Conservation (phyloP, 108 stramenopile genomes). For the Licmophora abbreviata region DNA sequence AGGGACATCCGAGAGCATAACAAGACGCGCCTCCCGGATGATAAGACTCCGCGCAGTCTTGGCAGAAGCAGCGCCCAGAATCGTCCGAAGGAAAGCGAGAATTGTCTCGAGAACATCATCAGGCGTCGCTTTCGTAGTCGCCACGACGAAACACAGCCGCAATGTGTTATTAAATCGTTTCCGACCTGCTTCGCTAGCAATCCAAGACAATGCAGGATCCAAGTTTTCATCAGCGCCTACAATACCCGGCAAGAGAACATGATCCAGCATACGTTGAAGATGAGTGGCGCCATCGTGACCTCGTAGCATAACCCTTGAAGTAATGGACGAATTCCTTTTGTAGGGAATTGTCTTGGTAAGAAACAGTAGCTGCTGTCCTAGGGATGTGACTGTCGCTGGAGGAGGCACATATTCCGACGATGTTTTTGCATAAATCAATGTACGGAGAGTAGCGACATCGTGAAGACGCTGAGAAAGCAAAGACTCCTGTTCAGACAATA, state of each 20-base stretch:
- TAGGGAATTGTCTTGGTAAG: constrained; percentile 37
- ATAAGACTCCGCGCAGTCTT: too few relatives aligned
- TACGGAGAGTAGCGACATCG: constrained; percentile 42
- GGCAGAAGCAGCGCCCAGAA: too few relatives aligned
- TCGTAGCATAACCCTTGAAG: not conserved
- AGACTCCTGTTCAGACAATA: constrained; percentile 23
- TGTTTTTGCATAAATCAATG: constrained; percentile 30
- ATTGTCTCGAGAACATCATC: not conserved
- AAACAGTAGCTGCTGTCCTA: constrained; percentile 52
- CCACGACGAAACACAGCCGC: constrained; percentile 19
- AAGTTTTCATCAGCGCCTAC: constrained; percentile 25
- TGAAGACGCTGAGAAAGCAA: constrained; percentile 39
- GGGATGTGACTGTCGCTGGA: constrained; percentile 48
- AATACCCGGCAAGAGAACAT: constrained; percentile 55
- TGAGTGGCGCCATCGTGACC: constrained; percentile 20
- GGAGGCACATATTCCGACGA: constrained; percentile 55
- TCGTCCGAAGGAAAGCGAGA: not conserved
- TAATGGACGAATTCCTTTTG: constrained; percentile 3
- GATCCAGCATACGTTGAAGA: constrained; percentile 32
- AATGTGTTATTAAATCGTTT: constrained; percentile 24
- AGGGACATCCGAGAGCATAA: too few relatives aligned
- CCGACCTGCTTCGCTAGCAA: constrained; percentile 36
- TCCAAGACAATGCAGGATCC: constrained; percentile 61
- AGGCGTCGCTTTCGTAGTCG: not conserved
- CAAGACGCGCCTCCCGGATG: too few relatives aligned